Conservation (phyloP, 768 basidiomycete genomes). For the Hypsizygus marmoreus region DNA sequence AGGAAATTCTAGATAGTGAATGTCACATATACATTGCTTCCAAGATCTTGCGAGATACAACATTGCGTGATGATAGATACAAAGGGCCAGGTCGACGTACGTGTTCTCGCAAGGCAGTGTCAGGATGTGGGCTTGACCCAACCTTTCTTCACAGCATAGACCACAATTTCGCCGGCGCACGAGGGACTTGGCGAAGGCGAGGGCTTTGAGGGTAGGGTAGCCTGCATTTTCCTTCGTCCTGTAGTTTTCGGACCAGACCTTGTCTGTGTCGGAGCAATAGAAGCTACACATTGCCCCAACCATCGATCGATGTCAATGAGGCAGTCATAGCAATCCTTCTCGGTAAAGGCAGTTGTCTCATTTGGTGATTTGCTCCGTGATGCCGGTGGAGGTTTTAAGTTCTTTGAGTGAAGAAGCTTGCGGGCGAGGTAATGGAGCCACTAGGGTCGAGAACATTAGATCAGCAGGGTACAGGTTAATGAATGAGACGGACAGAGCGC, state of each 20-base stretch:
- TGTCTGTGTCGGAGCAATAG: slow-evolving; percentile 25
- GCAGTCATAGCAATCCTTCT: slow-evolving; percentile 70
- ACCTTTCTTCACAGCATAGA: slow-evolving; percentile 57
- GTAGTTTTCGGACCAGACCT: slow-evolving; percentile 34
- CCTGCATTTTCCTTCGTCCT: slow-evolving; percentile 33
- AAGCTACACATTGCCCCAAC: slow-evolving; percentile 48
- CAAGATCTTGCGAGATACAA: slow-evolving; percentile 2
- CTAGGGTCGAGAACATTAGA: too few species aligned
- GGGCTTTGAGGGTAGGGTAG: slow-evolving; percentile 18
- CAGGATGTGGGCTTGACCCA: slow-evolving; percentile 50
- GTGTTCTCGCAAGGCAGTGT: too few species aligned
- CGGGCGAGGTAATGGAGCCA: slow-evolving; percentile 86
- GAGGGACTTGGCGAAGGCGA: slow-evolving; percentile 28
- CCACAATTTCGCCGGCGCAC: slow-evolving; percentile 64
- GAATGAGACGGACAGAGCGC: too few species aligned
- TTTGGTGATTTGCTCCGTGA: slow-evolving; percentile 39
- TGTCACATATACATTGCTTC: too few species aligned
- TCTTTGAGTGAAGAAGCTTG: slow-evolving; percentile 74
- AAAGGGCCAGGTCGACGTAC: too few species aligned
- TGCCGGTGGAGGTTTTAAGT: slow-evolving; percentile 54
- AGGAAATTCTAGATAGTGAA: too few species aligned
- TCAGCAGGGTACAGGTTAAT: too few species aligned
- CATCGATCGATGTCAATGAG: slow-evolving; percentile 66
- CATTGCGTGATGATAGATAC: too few species aligned
- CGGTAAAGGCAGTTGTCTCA: slow-evolving; percentile 47